Conservation (phyloP, 148 eudicot genomes). For the Polygonum maritimum region DNA sequence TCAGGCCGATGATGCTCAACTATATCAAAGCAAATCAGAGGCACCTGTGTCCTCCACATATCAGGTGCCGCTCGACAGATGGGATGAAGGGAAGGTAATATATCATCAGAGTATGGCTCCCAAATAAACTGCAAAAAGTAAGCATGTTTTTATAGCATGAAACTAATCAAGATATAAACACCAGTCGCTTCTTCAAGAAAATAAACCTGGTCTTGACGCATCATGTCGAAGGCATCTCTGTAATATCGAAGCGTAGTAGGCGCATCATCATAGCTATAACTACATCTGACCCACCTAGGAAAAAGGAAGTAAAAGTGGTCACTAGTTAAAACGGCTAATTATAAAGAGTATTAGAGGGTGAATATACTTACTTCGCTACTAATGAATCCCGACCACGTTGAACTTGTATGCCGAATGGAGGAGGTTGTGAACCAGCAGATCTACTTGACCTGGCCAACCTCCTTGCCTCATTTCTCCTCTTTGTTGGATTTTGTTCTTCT, state of each 20-base stretch:
- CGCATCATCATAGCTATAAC: not conserved
- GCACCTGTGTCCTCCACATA: no score
- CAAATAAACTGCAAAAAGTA: no score
- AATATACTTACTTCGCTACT: not conserved
- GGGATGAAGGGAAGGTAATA: no score
- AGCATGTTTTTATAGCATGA: no score
- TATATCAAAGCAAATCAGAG: no score
- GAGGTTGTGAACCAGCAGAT: not conserved
- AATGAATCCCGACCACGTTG: not conserved
- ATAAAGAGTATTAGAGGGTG: not conserved
- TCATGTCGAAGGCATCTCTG: not conserved
- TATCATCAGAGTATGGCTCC: no score
- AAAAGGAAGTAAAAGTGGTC: not conserved
- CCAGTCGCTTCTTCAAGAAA: no score
- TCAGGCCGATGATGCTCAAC: no score
- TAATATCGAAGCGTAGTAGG: not conserved
- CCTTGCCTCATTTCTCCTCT: no score
- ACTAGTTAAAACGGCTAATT: not conserved
- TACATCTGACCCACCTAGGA: not conserved
- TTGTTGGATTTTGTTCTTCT: not conserved
- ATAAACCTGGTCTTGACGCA: not conserved
- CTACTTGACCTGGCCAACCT: no score
- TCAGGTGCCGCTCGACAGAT: no score
- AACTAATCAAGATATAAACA: no score
- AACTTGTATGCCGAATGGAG: not conserved